Base-by-base conservation (phyloP, 2,329 filamentous ascomycete species). In the Colletotrichum cordylinicola region DNA sequence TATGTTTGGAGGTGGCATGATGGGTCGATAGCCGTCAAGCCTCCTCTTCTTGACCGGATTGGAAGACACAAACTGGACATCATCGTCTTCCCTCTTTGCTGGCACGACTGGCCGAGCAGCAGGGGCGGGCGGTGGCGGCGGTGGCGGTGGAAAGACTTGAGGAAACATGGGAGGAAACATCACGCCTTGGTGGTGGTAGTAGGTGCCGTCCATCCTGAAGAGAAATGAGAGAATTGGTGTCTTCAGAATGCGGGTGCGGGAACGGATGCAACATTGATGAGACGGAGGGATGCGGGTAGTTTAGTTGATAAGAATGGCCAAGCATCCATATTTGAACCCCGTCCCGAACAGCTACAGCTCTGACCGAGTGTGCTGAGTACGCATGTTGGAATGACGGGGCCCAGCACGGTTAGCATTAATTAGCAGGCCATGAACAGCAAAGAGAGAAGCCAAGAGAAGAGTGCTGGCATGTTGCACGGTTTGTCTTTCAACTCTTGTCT, bases 61-160 rank as follows among this genome's bases (percentile, higher is more conserved):
- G 24, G 83, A 84, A 58, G 85, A 87, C 37, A 89, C 81, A 70
- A 88, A 87, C 77, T 88, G 82, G 37, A 88, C 81, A 66, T 88
- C 87, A 73, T 85, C 83, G 64, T 88, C 86, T 29, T 78, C 78
- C 68, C 80, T 76, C 78, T 84, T 86, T 5, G 78, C 78, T 10
- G 77, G 77, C 21, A 77, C 52, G 16, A 68, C 29, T 15, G 75
- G 27, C 18, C 29, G 64, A 6, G 56, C 37, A 55, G 35, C 37
- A 24, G 43, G 43, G 21, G 33, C 56, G 18, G 70, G 64, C 10
- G 27, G 35, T 13, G 67, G 67, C 6, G 31, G 52, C 29, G 52
- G 33, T 7, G 31, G 29, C 33, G 67, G 18, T 52, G 69, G 56
- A 31, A 67, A 72, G 33, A 27, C 35, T n/a, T 64, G 70, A 60